phyloP scores from a whole-genome alignment of 805 yeast species.

The Limtongozyma cylindracea region DNA sequence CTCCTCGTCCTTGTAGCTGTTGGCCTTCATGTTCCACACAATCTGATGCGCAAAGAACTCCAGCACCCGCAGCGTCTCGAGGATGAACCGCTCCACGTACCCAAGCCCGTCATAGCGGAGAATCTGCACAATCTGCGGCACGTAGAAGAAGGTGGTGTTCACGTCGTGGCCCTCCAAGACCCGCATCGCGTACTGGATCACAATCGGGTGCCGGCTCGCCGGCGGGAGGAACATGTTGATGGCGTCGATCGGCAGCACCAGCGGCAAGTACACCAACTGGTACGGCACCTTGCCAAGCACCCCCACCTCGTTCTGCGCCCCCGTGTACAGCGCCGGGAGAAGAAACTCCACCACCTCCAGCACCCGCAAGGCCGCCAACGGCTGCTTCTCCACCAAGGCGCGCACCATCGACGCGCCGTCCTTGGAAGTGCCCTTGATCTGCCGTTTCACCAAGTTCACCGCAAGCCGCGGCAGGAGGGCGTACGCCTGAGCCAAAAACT shows the following conservation, averaged over 20 bases:
- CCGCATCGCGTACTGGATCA: conserved; percentile 74
- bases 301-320: too few relatives aligned
- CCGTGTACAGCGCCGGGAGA: conserved; percentile 1
- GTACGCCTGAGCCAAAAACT: conserved; percentile 31
- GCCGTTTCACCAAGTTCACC: conserved; percentile 37
- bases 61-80: conserved; percentile 80
- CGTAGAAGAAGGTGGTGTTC: conserved; percentile 78
- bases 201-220: conserved; percentile 32
- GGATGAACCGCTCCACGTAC: conserved; percentile 65
- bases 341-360: conserved; percentile 36
- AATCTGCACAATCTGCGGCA: conserved; percentile 92
- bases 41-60: conserved; percentile 92
- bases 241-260: conserved; percentile 62
- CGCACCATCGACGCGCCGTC: conserved; percentile 15
- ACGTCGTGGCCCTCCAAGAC: conserved; percentile 76
- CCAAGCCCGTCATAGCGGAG: conserved; percentile 65
- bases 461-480: conserved; percentile 48
- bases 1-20: conserved; percentile 77
- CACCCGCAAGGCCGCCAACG: conserved; percentile 27
- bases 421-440: conserved; percentile 14
- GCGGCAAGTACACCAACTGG: conserved; percentile 39
- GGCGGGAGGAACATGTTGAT: conserved; percentile 66
- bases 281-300: conserved; percentile 17
- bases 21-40: conserved; percentile 94
- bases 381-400: conserved; percentile 22